These are phyloP conservation scores for Neurospora terricola DNA, from an alignment of 495 filamentous ascomycete species.

Conservation along the genomic window DNA sequence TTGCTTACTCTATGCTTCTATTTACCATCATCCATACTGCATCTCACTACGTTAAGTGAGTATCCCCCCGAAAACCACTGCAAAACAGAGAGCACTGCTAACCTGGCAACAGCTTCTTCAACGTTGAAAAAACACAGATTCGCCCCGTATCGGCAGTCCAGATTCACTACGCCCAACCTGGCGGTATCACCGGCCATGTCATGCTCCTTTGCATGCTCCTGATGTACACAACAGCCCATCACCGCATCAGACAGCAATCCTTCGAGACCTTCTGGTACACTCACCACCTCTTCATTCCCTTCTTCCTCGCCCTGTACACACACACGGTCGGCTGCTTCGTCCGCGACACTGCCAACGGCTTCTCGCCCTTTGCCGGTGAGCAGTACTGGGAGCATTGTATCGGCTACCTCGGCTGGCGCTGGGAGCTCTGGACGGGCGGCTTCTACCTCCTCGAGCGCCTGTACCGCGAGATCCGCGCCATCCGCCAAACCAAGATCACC, in stretches of 20 bases:
- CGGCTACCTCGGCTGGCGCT: constrained; percentile 94
- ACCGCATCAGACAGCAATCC: constrained; percentile 88
- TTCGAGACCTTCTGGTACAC: constrained; percentile 99
- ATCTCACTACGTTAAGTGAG: constrained; percentile 93
- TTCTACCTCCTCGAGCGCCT: constrained; percentile 83
- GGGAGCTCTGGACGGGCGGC: constrained; percentile 82
- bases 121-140: constrained; percentile 79
- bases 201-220: constrained; percentile 98
- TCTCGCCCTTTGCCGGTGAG: constrained; percentile 73
- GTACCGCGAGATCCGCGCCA: constrained; percentile 79
- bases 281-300: constrained; percentile 94
- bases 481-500: constrained; percentile 76
- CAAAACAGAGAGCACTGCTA: constrained; percentile 6
- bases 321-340: constrained; percentile 97
- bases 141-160: constrained; percentile 74
- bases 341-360: constrained; percentile 56
- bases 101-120: constrained; percentile 65
- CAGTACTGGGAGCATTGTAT: constrained; percentile 89
- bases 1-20: constrained; percentile 79
- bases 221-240: constrained; percentile 95
- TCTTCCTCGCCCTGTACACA: constrained; percentile 87
- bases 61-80: constrained; percentile 3
- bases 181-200: constrained; percentile 91
- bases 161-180: constrained; percentile 84
- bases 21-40: constrained; percentile 70